phyloP scores from a whole-genome alignment of 306 rosid species.

The Lathyrus aphaca region DNA sequence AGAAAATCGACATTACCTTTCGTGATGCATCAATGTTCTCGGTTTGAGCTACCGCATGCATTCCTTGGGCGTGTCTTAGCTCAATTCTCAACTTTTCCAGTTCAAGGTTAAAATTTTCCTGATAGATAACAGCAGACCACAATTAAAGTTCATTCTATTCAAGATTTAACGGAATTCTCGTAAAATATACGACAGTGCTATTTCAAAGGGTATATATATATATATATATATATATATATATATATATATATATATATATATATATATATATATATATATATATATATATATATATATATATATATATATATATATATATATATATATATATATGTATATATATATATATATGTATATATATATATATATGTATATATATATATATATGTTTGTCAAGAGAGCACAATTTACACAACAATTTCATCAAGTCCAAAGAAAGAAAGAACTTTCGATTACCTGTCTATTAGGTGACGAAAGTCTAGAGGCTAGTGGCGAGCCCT shows the following conservation, averaged over 20 bases:
- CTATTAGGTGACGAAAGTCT: conserved; percentile 52
- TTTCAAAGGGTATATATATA: no score
- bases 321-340: no score
- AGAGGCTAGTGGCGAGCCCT: conserved; percentile 38
- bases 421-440: conserved; percentile 37
- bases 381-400: no score
- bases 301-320: no score
- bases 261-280: no score
- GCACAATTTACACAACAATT: no score
- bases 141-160: conserved; percentile 29
- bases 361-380: no score
- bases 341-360: no score
- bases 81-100: conserved; percentile 87
- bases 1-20: conserved; percentile 55
- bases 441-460: conserved; percentile 56
- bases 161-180: conserved; percentile 12
- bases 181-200: background rate
- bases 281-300: no score
- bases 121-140: conserved; percentile 36
- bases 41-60: conserved; percentile 80
- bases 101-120: conserved; percentile 72
- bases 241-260: no score
- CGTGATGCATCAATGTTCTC: conserved; percentile 74
- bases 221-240: no score
- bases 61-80: conserved; percentile 85